Conservation (phyloP, 768 basidiomycete genomes). For the Heimioporus sp. region DNA sequence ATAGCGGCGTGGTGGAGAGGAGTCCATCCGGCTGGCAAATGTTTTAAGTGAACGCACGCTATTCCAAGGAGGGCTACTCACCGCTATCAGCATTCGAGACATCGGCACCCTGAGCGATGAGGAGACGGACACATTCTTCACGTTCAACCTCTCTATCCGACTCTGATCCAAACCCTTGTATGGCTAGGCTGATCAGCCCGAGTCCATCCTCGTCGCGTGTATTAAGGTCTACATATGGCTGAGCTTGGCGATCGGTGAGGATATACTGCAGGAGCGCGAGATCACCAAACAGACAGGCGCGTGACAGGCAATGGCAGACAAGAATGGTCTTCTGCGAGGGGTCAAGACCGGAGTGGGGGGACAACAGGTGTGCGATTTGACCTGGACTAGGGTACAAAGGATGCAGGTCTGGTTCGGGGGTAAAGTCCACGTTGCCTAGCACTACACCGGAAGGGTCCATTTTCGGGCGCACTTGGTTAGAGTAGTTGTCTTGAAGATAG, state of each 20-base stretch:
- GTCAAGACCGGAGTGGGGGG: constrained; percentile 63
- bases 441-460: constrained; percentile 31
- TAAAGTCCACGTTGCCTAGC: constrained; percentile 48
- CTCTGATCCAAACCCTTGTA: constrained; percentile 81
- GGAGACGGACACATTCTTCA: constrained; percentile 83
- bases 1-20: constrained; percentile 91
- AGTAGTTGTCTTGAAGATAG: constrained; percentile 3
- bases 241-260: constrained; percentile 64
- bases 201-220: constrained; percentile 84
- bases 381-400: constrained; percentile 72
- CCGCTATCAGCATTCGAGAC: constrained; percentile 60
- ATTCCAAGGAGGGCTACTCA: constrained; percentile 30
- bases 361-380: constrained; percentile 61
- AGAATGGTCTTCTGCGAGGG: constrained; percentile 68
- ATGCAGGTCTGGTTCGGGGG: constrained; percentile 76
- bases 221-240: constrained; percentile 62
- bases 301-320: constrained; percentile 68
- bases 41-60: constrained; percentile 2
- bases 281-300: constrained; percentile 80
- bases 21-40: constrained; percentile 82
- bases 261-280: constrained; percentile 69
- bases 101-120: constrained; percentile 78
- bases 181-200: constrained; percentile 71
- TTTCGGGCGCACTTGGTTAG: constrained; percentile 1
- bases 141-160: constrained; percentile 83